These are phyloP conservation scores for Collariella sp. DNA, from an alignment of 495 filamentous ascomycete genomes.

Conservation along the genomic window DNA sequence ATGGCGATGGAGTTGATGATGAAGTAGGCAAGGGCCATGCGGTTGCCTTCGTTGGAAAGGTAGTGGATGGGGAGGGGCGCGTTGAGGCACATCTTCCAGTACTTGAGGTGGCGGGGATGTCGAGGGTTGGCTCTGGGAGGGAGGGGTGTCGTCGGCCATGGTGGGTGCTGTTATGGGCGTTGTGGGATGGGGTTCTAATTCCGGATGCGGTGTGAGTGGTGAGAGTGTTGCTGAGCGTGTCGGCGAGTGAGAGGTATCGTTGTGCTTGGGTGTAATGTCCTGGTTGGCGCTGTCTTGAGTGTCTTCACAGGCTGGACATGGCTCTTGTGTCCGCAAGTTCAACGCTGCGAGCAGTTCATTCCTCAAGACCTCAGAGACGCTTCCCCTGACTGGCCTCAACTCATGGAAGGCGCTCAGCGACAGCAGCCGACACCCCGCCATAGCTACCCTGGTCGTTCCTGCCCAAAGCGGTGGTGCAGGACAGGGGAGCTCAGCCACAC, in stretches of 20 bases:
- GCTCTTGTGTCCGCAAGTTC: background rate
- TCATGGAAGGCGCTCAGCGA: conserved; percentile 3
- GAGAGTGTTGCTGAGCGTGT: too few relatives aligned
- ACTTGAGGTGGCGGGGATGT: conserved; percentile 71
- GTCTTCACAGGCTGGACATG: background rate
- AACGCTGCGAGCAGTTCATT: background rate
- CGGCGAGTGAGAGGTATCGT: too few relatives aligned
- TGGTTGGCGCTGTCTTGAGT: too few relatives aligned
- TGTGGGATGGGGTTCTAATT: background rate
- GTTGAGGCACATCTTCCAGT: conserved; percentile 85
- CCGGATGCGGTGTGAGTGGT: background rate
- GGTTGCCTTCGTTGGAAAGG: conserved; percentile 77
- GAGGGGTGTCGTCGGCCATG: conserved; percentile 24
- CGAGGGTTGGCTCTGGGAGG: conserved; percentile 40
- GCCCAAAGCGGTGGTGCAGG: background rate
- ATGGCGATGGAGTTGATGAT: conserved; percentile 45
- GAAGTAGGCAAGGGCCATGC: conserved; percentile 84
- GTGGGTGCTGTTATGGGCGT: background rate
- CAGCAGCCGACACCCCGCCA: conserved; percentile 4
- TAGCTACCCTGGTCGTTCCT: background rate
- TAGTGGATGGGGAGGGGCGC: conserved; percentile 73
- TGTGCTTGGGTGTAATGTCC: background rate
- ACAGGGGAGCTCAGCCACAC: conserved; percentile 8
- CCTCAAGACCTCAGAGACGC: background rate
- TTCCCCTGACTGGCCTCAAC: background rate